Percentiles rank a stretch among this genome's conserved stretches.
Conservation (phyloP, 148 eudicot genomes). For the Rhododendron ovatum region DNA sequence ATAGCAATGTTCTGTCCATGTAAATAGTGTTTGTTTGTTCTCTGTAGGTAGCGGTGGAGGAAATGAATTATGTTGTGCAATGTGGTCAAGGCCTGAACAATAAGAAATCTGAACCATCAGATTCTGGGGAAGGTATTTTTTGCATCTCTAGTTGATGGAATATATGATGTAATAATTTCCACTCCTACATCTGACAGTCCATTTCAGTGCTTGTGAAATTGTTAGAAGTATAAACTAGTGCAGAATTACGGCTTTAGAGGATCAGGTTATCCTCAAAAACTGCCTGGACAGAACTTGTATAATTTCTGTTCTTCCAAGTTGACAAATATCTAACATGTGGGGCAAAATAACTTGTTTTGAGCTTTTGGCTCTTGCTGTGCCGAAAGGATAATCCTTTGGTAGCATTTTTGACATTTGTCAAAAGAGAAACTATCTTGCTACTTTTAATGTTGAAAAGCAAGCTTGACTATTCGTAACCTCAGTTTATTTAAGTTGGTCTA, state of each 20-base stretch:
- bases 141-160: slow-evolving; percentile 5
- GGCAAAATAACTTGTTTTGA: background rate
- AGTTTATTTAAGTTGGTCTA: background rate
- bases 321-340: background rate
- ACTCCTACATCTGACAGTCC: background rate
- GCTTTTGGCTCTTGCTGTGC: background rate
- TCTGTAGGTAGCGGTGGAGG: slow-evolving; percentile 46
- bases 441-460: background rate
- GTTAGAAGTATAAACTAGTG: background rate
- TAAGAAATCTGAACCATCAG: slow-evolving; percentile 17
- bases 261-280: background rate
- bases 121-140: slow-evolving; percentile 23
- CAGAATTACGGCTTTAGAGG: background rate
- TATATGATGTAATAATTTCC: background rate
- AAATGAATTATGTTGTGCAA: slow-evolving; percentile 48
- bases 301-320: background rate
- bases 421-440: background rate
- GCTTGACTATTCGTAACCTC: background rate
- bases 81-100: slow-evolving; percentile 20
- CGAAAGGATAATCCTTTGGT: background rate
- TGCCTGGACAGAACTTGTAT: background rate
- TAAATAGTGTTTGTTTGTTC: background rate
- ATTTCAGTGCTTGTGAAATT: background rate
- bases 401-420: background rate
- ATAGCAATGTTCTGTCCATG: background rate